phyloP scores from a whole-genome alignment of 306 rosid genomes.

The Cicer pinnatifidum region DNA sequence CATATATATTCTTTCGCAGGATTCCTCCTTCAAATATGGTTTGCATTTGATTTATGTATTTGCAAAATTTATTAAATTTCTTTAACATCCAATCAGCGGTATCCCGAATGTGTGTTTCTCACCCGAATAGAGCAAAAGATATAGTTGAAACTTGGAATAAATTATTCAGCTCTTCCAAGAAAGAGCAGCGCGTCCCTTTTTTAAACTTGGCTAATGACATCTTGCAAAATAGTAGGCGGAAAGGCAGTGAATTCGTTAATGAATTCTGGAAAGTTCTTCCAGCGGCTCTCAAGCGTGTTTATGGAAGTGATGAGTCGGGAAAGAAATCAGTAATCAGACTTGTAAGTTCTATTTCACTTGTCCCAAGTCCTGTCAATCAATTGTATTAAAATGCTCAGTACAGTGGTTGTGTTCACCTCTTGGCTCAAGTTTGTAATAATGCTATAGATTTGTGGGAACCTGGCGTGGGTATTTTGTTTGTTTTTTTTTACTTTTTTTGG shows the following conservation, averaged over 20 bases:
- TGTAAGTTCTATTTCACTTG: constrained; percentile 54
- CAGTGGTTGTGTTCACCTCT: constrained; percentile 25
- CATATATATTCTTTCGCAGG: constrained; percentile 19
- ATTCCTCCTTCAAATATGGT: constrained; percentile 1
- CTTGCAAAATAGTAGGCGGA: constrained; percentile 87
- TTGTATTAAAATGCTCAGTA: constrained; percentile 32
- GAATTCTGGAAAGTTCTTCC: constrained; percentile 98
- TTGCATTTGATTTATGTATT: constrained; percentile 25
- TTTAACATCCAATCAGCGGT: constrained; percentile 65
- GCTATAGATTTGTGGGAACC: neutral
- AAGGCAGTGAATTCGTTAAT: constrained; percentile 86
- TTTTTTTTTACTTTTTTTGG: neutral
- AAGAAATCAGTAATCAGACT: constrained; percentile 71
- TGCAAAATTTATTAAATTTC: constrained; percentile 46
- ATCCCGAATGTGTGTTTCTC: constrained; percentile 80
- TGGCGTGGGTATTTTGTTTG: constrained; percentile 19
- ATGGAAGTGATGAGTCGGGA: constrained; percentile 62
- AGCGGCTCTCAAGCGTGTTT: constrained; percentile 68
- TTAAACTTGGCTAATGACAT: constrained; percentile 88
- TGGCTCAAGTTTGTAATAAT: constrained; percentile 25
- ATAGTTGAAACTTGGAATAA: constrained; percentile 91
- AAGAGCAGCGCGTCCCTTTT: constrained; percentile 74
- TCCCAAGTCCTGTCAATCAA: constrained; percentile 3
- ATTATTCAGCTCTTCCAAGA: constrained; percentile 71
- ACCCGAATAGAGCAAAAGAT: constrained; percentile 75